Evolutionary conservation across 441 rosid species (phyloP).

Genomic region (Brassica balearica): DNA sequence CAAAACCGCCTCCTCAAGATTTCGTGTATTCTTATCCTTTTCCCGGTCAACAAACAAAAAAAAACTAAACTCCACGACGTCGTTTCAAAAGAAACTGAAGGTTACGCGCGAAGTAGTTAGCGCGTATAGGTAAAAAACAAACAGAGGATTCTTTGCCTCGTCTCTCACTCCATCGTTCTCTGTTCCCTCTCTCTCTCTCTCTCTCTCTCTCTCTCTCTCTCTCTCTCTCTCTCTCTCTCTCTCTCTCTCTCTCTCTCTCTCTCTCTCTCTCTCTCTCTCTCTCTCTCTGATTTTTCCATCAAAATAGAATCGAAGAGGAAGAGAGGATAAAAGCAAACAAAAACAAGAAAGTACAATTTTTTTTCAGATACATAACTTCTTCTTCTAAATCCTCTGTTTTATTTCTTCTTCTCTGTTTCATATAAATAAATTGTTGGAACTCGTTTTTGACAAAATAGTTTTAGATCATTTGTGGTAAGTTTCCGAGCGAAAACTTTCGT

Average conservation of each 20-base stretch:
- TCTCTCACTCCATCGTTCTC: too few species aligned
- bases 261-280: slow-evolving; percentile 19
- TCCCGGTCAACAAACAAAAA: slow-evolving; percentile 21
- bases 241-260: slow-evolving; percentile 20
- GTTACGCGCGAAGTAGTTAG: slow-evolving; percentile 17
- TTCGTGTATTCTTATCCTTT: slow-evolving; percentile 41
- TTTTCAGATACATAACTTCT: slow-evolving; percentile 18
- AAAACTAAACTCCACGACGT: not conserved
- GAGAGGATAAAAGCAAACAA: not conserved
- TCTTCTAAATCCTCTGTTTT: slow-evolving; percentile 17
- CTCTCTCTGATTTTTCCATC: slow-evolving; percentile 37
- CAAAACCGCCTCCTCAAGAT: slow-evolving; percentile 44
- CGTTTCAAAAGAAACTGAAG: not conserved
- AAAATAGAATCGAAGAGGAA: not conserved
- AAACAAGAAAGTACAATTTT: slow-evolving; percentile 19
- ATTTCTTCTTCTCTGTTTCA: slow-evolving; percentile 14
- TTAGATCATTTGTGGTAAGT: too few species aligned
- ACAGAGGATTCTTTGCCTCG: slow-evolving; percentile 51
- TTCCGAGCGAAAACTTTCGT: too few species aligned
- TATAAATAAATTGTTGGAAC: not conserved
- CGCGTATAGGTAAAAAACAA: slow-evolving; percentile 5
- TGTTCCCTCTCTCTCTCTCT: slow-evolving; percentile 47
- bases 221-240: slow-evolving; percentile 31
- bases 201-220: not conserved
- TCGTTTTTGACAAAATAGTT: too few species aligned